phyloP scores from a whole-genome alignment of 1,139 yeast species.

The Yamadazyma mexicana region DNA sequence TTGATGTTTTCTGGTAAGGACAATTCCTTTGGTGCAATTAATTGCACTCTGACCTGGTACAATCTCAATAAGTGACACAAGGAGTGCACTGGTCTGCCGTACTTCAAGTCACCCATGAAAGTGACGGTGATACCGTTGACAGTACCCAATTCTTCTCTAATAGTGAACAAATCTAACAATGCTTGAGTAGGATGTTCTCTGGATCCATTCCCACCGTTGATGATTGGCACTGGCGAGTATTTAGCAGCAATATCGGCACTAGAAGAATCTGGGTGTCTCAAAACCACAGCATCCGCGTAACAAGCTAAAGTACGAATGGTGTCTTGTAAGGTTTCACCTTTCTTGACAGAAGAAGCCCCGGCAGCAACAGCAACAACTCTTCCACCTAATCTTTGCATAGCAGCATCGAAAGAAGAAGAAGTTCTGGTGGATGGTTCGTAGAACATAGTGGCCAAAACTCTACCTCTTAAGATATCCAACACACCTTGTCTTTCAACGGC shows the following conservation, averaged over 20 bases:
- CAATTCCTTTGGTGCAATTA: slow-evolving; percentile 89
- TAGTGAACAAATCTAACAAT: slow-evolving; percentile 92
- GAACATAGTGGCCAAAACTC: slow-evolving; percentile 91
- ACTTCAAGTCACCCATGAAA: slow-evolving; percentile 97
- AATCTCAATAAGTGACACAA: slow-evolving; percentile 86
- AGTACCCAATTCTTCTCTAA: slow-evolving; percentile 98
- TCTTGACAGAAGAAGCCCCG: slow-evolving; percentile 86
- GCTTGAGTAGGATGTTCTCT: slow-evolving; percentile 99
- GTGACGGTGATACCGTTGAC: slow-evolving; percentile 98
- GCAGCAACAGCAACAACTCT: slow-evolving; percentile 88
- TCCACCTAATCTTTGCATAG: slow-evolving; percentile 99
- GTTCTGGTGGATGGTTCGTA: slow-evolving; percentile 99
- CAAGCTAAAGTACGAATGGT: slow-evolving; percentile 93
- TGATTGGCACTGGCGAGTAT: slow-evolving; percentile 94
- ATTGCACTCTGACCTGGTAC: slow-evolving; percentile 90
- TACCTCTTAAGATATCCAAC: slow-evolving; percentile 83
- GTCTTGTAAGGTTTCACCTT: slow-evolving; percentile 98
- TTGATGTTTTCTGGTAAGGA: slow-evolving; percentile 74
- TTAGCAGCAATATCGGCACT: slow-evolving; percentile 94
- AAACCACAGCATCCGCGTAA: slow-evolving; percentile 94
- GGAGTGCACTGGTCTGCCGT: slow-evolving; percentile 98
- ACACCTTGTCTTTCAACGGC: slow-evolving; percentile 97
- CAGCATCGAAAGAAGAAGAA: slow-evolving; percentile 94
- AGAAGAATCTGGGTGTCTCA: slow-evolving; percentile 94
- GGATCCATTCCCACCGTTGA: slow-evolving; percentile 97